A percentile compares a stretch with the other conserved stretches of the same genome.
phyloP scores from a whole-genome alignment of 495 filamentous ascomycete genomes.

The Aspergillus egyptiacus region DNA sequence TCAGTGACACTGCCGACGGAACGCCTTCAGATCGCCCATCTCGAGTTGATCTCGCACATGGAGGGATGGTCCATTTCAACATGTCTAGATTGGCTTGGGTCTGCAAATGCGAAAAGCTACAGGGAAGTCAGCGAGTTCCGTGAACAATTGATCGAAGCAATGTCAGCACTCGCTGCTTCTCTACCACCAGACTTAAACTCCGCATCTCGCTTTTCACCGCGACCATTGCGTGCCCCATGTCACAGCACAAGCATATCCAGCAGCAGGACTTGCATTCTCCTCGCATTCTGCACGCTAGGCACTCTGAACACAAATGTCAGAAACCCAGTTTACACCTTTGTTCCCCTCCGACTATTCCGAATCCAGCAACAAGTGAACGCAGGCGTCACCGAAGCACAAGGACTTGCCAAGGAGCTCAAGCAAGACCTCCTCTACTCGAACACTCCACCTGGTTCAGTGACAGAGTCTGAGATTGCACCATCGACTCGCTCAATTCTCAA shows the following conservation, averaged over 20 bases:
- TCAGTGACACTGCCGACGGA: conserved; percentile 52
- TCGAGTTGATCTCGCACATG: conserved; percentile 50
- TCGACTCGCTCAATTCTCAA: conserved; percentile 25
- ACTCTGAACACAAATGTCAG: conserved; percentile 40
- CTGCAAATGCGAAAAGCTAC: conserved; percentile 26
- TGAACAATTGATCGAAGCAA: conserved; percentile 33
- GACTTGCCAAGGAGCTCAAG: conserved; percentile 42
- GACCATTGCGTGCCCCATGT: conserved; percentile 43
- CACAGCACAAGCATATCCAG: conserved; percentile 18
- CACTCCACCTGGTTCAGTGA: conserved; percentile 24
- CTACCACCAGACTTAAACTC: conserved; percentile 44
- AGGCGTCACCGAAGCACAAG: conserved; percentile 42
- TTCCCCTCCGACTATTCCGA: conserved; percentile 52
- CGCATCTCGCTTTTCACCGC: conserved; percentile 44
- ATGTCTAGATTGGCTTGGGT: conserved; percentile 44
- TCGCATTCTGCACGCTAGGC: conserved; percentile 53
- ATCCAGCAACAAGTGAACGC: conserved; percentile 51
- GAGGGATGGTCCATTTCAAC: conserved; percentile 51
- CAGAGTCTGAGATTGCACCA: conserved; percentile 23
- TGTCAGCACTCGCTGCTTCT: conserved; percentile 34
- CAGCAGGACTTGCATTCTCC: conserved; percentile 33
- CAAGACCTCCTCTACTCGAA: conserved; percentile 30
- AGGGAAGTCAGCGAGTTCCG: conserved; percentile 36
- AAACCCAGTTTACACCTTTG: conserved; percentile 38
- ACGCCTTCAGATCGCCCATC: conserved; percentile 52